Evolutionary conservation across 345 rosid species (phyloP).

Genomic region (Excoecaria agallocha): DNA sequence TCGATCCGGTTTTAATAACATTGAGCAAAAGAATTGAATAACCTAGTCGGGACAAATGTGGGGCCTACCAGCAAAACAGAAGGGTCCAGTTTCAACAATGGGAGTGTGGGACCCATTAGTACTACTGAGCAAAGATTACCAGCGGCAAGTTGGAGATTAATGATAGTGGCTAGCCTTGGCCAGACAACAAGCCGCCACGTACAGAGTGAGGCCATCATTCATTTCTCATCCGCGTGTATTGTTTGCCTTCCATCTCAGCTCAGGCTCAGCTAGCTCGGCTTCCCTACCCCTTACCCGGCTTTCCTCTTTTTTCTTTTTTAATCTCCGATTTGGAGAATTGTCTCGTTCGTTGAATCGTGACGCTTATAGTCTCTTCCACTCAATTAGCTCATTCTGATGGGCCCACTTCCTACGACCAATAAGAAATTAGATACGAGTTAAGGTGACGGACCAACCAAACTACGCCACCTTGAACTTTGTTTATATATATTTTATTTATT

Average conservation of each 20-base stretch:
- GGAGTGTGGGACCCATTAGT: background rate
- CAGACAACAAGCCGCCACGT: slow-evolving; percentile 63
- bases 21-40: too few relatives aligned
- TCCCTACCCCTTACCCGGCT: slow-evolving; percentile 16
- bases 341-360: slow-evolving; percentile 14
- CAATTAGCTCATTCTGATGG: background rate
- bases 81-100: slow-evolving; percentile 12
- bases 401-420: background rate
- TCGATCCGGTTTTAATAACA: too few relatives aligned
- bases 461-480: background rate
- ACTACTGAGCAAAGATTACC: slow-evolving; percentile 22
- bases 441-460: too few relatives aligned
- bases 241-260: slow-evolving; percentile 9
- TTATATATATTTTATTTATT: background rate
- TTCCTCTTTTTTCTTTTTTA: background rate
- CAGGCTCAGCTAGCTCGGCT: background rate
- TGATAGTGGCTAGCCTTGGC: slow-evolving; percentile 59
- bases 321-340: slow-evolving; percentile 26
- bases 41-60: background rate
- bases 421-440: background rate
- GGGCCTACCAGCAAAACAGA: background rate
- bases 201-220: slow-evolving; percentile 28
- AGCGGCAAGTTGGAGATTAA: slow-evolving; percentile 46
- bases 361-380: too few relatives aligned
- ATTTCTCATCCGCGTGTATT: background rate